These are phyloP conservation scores for Salmacisia buchloeana DNA, from an alignment of 1,284 basidiomycete genomes.

Conservation along the genomic window DNA sequence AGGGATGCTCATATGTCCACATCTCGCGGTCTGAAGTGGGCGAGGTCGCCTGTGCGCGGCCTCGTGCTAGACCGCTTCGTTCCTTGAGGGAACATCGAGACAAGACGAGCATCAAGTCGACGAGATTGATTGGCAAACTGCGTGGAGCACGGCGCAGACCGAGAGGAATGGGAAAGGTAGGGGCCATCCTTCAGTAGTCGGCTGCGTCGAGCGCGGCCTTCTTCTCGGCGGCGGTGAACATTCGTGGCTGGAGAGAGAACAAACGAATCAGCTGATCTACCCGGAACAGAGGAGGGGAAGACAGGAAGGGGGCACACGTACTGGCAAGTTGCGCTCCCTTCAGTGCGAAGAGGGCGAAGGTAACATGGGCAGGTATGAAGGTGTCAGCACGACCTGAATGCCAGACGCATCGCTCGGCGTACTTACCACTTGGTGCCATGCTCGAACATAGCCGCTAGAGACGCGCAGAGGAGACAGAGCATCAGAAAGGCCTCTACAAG, in stretches of 20 bases:
- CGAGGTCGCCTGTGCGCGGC: no score
- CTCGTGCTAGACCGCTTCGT: no score
- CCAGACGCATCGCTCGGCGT: background rate
- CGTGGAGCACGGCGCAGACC: no score
- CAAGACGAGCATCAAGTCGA: no score
- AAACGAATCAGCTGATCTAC: background rate
- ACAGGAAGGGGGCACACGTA: slow-evolving; percentile 13
- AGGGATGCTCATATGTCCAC: no score
- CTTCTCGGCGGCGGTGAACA: slow-evolving; percentile 48
- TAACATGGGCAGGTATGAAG: background rate
- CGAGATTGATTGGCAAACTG: no score
- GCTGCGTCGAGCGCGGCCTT: slow-evolving; percentile 42
- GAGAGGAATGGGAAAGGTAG: no score
- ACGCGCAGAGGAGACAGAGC: background rate
- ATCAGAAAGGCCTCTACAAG: background rate
- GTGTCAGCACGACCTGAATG: background rate
- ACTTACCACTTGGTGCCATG: slow-evolving; percentile 49
- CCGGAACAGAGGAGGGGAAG: background rate
- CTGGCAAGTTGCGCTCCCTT: slow-evolving; percentile 33
- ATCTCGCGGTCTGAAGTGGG: no score
- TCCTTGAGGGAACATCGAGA: no score
- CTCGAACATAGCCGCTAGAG: slow-evolving; percentile 44
- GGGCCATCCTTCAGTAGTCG: slow-evolving; percentile 24
- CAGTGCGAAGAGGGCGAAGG: background rate
- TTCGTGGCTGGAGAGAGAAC: slow-evolving; percentile 27